A percentile compares a stretch with the other conserved stretches of the same genome.
phyloP scores from a whole-genome alignment of 352 stramenopile genomes.

The Globisporangium camurandrum region DNA sequence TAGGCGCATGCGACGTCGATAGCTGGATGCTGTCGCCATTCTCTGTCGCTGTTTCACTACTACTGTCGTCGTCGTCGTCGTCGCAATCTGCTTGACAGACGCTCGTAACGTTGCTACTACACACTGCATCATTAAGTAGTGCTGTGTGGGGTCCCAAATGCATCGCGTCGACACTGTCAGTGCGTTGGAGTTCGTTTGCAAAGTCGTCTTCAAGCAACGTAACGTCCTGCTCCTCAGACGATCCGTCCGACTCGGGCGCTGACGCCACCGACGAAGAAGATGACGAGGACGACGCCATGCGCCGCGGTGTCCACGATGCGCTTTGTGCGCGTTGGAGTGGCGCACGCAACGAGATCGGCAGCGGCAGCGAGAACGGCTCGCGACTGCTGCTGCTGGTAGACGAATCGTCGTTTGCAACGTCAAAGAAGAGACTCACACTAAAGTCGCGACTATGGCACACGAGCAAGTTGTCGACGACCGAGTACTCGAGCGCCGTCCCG shows the following conservation, averaged over 20 bases:
- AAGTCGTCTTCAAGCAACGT: neutral
- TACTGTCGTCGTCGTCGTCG: neutral
- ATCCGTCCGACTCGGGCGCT: slow-evolving; percentile 4
- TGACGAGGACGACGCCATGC: slow-evolving; percentile 4
- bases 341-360: slow-evolving; percentile 47
- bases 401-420: slow-evolving; percentile 52
- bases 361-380: slow-evolving; percentile 64
- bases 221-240: neutral
- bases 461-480: slow-evolving; percentile 77
- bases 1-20: too few species aligned
- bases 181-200: slow-evolving; percentile 9
- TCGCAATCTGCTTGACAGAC: slow-evolving; percentile 6
- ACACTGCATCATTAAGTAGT: too few species aligned
- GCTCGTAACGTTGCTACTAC: too few species aligned
- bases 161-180: slow-evolving; percentile 20
- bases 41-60: too few species aligned
- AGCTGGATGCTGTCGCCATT: too few species aligned
- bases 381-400: too few species aligned
- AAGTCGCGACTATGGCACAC: slow-evolving; percentile 79
- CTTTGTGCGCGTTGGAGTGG: slow-evolving; percentile 7
- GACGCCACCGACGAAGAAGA: slow-evolving; percentile 4
- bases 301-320: neutral
- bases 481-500: slow-evolving; percentile 51
- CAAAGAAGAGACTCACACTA: slow-evolving; percentile 74
- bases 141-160: too few species aligned